A percentile compares a stretch with the other conserved stretches of the same genome.
These are phyloP conservation scores for Colletotrichum sp. DNA, from an alignment of 2,329 filamentous ascomycete species.

Conservation along the genomic window DNA sequence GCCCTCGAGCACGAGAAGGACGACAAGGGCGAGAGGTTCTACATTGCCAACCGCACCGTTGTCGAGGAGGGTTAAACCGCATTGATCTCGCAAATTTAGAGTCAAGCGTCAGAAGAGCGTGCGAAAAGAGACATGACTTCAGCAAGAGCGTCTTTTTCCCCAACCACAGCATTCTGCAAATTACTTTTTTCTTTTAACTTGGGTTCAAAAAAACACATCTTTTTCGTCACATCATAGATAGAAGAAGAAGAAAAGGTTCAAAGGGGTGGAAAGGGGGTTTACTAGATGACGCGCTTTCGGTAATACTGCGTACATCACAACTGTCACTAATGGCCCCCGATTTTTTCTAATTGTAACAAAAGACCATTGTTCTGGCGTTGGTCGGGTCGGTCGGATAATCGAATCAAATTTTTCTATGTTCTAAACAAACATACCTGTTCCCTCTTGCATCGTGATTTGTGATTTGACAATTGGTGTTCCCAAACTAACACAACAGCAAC, in stretches of 20 bases:
- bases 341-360: constrained; percentile 5
- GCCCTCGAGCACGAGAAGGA: constrained; percentile 63
- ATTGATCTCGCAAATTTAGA: neutral
- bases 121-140: neutral
- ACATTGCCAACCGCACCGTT: constrained; percentile 22
- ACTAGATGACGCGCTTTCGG: neutral
- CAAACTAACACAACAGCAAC: neutral
- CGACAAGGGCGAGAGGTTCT: constrained; percentile 34
- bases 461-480: neutral
- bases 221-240: neutral
- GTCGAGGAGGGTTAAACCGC: constrained; percentile 20
- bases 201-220: neutral
- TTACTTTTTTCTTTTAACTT: neutral
- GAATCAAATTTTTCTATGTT: neutral
- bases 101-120: neutral
- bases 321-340: constrained; percentile 3
- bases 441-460: neutral
- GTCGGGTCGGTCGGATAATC: constrained; percentile 9
- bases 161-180: neutral
- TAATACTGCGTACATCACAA: neutral
- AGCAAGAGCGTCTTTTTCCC: neutral
- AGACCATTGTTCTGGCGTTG: constrained; percentile 12
- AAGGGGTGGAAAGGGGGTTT: neutral
- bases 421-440: neutral
- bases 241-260: neutral